phyloP scores from a whole-genome alignment of 2,329 filamentous ascomycete species.

The Tolypocladium tropicale region DNA sequence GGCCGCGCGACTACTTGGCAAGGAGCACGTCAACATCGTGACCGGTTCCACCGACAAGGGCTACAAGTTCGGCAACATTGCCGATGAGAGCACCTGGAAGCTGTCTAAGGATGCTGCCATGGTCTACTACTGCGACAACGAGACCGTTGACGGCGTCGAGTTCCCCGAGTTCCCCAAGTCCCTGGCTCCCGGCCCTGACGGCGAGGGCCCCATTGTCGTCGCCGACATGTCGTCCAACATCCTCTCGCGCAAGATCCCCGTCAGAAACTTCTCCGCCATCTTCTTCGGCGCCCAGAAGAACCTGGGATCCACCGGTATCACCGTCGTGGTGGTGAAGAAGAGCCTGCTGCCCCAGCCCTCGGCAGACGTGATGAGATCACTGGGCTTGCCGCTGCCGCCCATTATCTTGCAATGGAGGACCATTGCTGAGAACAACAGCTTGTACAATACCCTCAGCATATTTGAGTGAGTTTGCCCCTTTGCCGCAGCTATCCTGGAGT shows the following conservation, averaged over 20 bases:
- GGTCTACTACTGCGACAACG: slow-evolving; percentile 88
- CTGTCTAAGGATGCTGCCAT: slow-evolving; percentile 59
- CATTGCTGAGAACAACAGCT: slow-evolving; percentile 83
- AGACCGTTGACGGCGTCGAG: slow-evolving; percentile 90
- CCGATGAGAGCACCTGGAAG: slow-evolving; percentile 66
- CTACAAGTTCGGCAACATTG: slow-evolving; percentile 81
- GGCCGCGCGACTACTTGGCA: slow-evolving; percentile 64
- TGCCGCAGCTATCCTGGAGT: background rate
- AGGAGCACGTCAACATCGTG: slow-evolving; percentile 71
- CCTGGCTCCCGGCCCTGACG: slow-evolving; percentile 47
- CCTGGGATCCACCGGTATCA: slow-evolving; percentile 75
- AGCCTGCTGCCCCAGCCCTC: slow-evolving; percentile 65
- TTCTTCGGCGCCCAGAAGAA: slow-evolving; percentile 97
- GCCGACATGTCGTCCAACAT: slow-evolving; percentile 96
- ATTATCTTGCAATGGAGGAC: slow-evolving; percentile 75
- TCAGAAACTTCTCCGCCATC: slow-evolving; percentile 70
- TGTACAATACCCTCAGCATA: slow-evolving; percentile 94
- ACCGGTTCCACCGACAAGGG: slow-evolving; percentile 34
- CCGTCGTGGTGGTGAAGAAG: slow-evolving; percentile 78
- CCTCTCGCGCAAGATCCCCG: slow-evolving; percentile 66
- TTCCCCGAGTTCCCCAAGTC: slow-evolving; percentile 63
- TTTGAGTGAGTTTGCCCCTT: slow-evolving; percentile 52
- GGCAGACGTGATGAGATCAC: slow-evolving; percentile 57
- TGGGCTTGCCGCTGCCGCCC: slow-evolving; percentile 69
- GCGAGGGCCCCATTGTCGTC: slow-evolving; percentile 65